These are phyloP conservation scores for Nakaseomyces bracarensis DNA, from an alignment of 1,139 yeast species.

Conservation along the genomic window DNA sequence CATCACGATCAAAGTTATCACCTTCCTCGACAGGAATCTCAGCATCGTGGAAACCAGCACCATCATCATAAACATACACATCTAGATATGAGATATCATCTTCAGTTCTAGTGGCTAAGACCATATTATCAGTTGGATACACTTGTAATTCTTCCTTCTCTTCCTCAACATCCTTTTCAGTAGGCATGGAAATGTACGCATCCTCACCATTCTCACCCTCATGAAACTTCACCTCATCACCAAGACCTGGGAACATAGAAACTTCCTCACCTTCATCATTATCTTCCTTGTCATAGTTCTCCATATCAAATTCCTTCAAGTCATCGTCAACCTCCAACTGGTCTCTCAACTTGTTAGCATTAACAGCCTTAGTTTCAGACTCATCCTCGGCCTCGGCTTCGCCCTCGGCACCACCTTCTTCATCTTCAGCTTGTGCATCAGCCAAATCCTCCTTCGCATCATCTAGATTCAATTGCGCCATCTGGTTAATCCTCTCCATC, in stretches of 20 bases:
- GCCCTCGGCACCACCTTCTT: conserved; percentile 17
- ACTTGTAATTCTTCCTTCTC: conserved; percentile 81
- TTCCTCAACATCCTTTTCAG: conserved; percentile 50
- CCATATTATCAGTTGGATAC: conserved; percentile 81
- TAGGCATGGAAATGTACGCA: conserved; percentile 69
- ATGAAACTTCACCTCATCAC: conserved; percentile 45
- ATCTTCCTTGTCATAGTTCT: conserved; percentile 59
- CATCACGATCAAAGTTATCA: conserved; percentile 55
- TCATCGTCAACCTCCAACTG: conserved; percentile 70
- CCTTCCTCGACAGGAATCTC: conserved; percentile 52
- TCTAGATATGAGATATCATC: conserved; percentile 90
- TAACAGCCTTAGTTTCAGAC: conserved; percentile 16
- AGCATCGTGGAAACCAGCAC: conserved; percentile 70
- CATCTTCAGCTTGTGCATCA: conserved; percentile 26
- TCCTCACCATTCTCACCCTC: conserved; percentile 60
- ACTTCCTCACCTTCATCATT: conserved; percentile 41
- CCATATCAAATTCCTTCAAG: conserved; percentile 79
- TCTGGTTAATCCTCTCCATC: conserved; percentile 77
- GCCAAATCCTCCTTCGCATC: conserved; percentile 62
- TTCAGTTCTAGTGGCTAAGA: conserved; percentile 89
- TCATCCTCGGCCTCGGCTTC: conserved; percentile 24
- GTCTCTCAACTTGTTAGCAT: conserved; percentile 34
- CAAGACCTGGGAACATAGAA: conserved; percentile 64
- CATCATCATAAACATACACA: conserved; percentile 90
- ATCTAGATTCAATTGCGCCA: conserved; percentile 74